Percentiles rank a stretch among this genome's conserved stretches.
phyloP scores from a whole-genome alignment of 768 basidiomycete species.

The Phanerochaete sordida region DNA sequence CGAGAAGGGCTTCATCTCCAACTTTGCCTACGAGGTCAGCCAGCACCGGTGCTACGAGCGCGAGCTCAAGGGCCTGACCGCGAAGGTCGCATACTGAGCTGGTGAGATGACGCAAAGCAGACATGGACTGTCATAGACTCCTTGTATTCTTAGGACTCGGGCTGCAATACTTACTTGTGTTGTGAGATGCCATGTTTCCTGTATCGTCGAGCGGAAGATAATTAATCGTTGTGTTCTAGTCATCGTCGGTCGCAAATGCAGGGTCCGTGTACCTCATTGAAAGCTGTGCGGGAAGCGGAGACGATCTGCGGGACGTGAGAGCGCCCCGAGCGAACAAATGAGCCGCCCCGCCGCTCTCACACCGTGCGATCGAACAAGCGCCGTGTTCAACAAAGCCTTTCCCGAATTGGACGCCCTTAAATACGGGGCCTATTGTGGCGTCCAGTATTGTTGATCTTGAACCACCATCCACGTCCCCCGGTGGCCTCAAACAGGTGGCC shows the following conservation, averaged over 20 bases:
- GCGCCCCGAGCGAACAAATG: too few relatives aligned
- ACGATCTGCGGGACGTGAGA: too few relatives aligned
- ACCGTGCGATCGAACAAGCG: not conserved
- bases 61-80: conserved; percentile 54
- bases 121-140: too few relatives aligned
- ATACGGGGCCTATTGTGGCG: not conserved
- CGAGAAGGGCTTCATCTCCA: conserved; percentile 51
- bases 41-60: conserved; percentile 64
- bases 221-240: too few relatives aligned
- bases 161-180: too few relatives aligned
- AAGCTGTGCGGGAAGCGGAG: too few relatives aligned
- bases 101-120: too few relatives aligned
- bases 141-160: not conserved
- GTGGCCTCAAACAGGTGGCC: not conserved
- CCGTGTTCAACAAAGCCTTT: not conserved
- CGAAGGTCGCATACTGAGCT: conserved; percentile 46
- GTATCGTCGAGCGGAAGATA: too few relatives aligned
- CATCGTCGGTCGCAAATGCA: too few relatives aligned
- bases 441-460: not conserved
- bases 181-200: not conserved
- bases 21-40: conserved; percentile 61
- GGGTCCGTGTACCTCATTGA: too few relatives aligned
- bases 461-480: not conserved
- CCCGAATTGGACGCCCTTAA: not conserved
- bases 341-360: too few relatives aligned